Base-by-base conservation (phyloP, 768 basidiomycete genomes). In the Ephemerocybe angulata region DNA sequence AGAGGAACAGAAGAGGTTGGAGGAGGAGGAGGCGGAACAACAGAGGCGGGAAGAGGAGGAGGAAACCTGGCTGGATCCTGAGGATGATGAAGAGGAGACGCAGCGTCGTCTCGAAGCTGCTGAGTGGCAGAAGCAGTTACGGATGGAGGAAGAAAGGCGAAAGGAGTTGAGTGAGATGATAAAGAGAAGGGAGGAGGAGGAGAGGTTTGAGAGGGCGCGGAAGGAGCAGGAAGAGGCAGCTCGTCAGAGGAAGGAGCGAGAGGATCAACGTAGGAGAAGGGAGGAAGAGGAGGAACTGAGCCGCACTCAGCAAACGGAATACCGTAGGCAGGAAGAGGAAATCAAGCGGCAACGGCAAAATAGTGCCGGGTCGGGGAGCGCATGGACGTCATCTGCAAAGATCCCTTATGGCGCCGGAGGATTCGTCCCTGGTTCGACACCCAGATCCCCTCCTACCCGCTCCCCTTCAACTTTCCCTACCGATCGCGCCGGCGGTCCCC, bases 261-360 rank as follows among this genome's bases (percentile, higher is more conserved):
- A 57, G 35, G 58, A 53, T n/a, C n/a, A n/a, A n/a, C n/a, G 56
- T 50, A 52, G 56, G 65, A 41, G 68, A 58, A 52, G 62, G 60
- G 58, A 60, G 55, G 56, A 68, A 31, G 67, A 70, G 48, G 69
- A 69, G 43, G 69, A 71, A 46, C 54, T 58, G 6, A 55, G 57
- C 25, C 37, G 60, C 8, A 56, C 62, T 28, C 72, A 75, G 55
- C 74, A 76, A 58, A 67, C 72, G 54, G 73, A 79, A 30, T 76
- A 69, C 60, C 70, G 69, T 37, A 67, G 67, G 57, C 70, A 76
- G n/a, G 77, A 73, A 41, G 76, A 76, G 38, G 75, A 77, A 22
- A 72, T 76, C 48, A 70, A 61, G 48, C 71, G 78, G 28, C 77
- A 75, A 60, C 70, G 75, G 10, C 76, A 78, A 43, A 72, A 74